These are phyloP conservation scores for Monosporascus sp. DNA, from an alignment of 2,329 filamentous ascomycete species.

Conservation along the genomic window DNA sequence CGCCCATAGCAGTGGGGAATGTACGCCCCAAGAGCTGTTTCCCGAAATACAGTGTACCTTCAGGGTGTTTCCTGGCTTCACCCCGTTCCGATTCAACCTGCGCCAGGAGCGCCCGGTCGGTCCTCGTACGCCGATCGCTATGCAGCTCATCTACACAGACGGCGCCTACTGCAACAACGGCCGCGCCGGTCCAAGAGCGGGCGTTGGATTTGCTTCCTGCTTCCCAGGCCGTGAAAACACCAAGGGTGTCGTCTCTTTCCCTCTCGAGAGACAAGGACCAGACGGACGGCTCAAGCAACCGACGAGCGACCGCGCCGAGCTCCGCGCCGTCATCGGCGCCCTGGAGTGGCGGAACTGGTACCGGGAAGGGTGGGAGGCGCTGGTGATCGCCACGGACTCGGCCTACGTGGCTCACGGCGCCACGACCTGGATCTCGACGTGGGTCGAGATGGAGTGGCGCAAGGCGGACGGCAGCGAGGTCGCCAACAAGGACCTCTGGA, in stretches of 20 bases:
- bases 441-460: background rate
- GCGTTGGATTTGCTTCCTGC: constrained; percentile 16
- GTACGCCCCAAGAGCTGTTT: background rate
- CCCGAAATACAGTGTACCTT: background rate
- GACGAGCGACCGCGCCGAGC: constrained; percentile 42
- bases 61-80: background rate
- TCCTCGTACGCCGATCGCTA: background rate
- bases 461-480: background rate
- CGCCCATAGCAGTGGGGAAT: background rate
- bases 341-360: constrained; percentile 24
- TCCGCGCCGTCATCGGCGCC: constrained; percentile 37
- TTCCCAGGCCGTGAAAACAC: constrained; percentile 2
- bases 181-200: constrained; percentile 2
- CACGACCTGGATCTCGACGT: background rate
- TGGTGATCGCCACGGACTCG: constrained; percentile 5
- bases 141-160: background rate
- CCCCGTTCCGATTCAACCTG: background rate
- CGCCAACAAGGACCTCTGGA: constrained; percentile 1
- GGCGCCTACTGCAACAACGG: background rate
- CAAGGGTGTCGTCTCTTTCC: constrained; percentile 22
- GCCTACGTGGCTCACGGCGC: constrained; percentile 4
- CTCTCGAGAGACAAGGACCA: constrained; percentile 33
- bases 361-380: constrained; percentile 5
- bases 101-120: background rate
- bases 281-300: constrained; percentile 18